Base-by-base conservation (phyloP, 192 early-diverging fungal species). In the Coemansia sp. region DNA sequence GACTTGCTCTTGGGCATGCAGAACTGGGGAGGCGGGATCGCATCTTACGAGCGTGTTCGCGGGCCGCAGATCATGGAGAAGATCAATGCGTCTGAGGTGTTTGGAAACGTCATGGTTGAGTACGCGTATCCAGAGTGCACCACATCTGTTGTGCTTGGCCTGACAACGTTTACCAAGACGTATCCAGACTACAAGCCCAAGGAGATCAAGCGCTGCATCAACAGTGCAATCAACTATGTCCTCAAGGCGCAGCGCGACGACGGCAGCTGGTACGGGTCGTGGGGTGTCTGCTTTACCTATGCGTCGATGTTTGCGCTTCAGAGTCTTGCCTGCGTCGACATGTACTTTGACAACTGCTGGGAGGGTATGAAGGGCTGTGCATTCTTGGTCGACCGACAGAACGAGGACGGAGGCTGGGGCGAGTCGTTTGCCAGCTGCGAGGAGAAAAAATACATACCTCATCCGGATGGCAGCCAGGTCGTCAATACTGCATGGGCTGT, bases 201-300 rank as follows among this genome's bases (percentile, higher is more conserved):
- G 7, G 88, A 97, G 54, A 95, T 98, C 68, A 82, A 90, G 75
- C 75, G 82, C 65, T 74, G 72, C 54, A 79, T 77, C 50, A 55
- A 72, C 50, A 69, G 83, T n/a, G 91, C 90, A 13, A 69, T 93
- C 34, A 60, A 83, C n/a, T 98, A 87, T 62, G 90, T 98, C 55
- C 55, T 87, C 6, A 74, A 77, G 24, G 72, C 71, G 16, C 97
- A 98, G 77, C 64, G 84, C 19, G 58, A 61, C 20, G 93, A 97
- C 70, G 97, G 97, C 18, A 86, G 87, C 54, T 98, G 94, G 94
- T 95, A 90, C 71, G 97, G 97, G 5, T 85, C 87, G 29, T 98
- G 97, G 97, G 97, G 88, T 50, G 91, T 98, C 64, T 98, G 97
- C 73, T 98, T 94, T 62, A 97, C 94, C 14, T 98, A 98, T 67